Evolutionary conservation across 257 asterid genomes (phyloP), one percentile per base, ranked within the genome.

Genomic region (Solanum boliviense): DNA sequence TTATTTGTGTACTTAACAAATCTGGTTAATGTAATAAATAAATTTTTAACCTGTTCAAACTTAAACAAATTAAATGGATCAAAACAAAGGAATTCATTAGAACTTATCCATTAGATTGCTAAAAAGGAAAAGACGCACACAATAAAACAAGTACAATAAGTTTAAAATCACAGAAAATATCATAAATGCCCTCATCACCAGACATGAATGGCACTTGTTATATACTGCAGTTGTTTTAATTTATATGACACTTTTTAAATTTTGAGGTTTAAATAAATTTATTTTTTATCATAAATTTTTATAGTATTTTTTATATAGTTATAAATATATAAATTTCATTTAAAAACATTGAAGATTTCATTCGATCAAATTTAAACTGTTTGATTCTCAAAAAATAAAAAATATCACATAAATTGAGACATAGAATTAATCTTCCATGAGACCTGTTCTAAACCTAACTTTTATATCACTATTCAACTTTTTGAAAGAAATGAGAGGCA

Each of bases 161-260:
- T 48, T 48, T 6, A 52, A 52, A 52, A 52, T 18, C 62, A 18
- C n/a, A 15, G 21, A 52, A 52, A 52, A 52, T 16, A 18, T 52
- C 62, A 52, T 2, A 52, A 20, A 18, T 18, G 62, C 62, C 10
- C 62, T 52, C 62, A 6, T 52, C n/a, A 18, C 62, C 62, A 52
- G 62, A 18, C 0, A 48, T 5, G 60, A 48, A 0, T 2, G 62
- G n/a, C 62, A 6, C 62, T 52, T 48, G 60, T 48, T 16, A 16
- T 15, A 48, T 15, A 48, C 7, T 46, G 7, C 6, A 3, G 0
- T 15, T 21, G 0, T 46, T 46, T 46, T 2, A 46, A 46, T 46
- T 46, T 46, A 46, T 44, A 1, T 1, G 18, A 0, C 1, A 44
- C 0, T 13, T 44, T 4, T 1, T 0, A 4, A 46, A 13, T 13